Evolutionary conservation across 345 rosid species (phyloP), one percentile per base, ranked within the genome.

Genomic region (Syzygium jambos): DNA sequence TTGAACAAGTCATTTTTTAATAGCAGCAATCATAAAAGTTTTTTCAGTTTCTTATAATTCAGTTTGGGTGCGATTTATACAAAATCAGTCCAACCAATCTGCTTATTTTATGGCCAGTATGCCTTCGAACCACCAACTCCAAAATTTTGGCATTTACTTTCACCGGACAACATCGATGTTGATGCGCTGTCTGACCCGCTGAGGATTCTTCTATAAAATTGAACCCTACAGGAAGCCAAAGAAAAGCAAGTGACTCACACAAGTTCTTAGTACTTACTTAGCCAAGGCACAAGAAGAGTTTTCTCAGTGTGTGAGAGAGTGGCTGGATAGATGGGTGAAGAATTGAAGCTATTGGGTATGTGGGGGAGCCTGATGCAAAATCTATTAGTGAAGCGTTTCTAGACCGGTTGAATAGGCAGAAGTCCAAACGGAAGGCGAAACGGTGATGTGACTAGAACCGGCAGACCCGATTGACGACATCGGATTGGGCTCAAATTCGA

Each of bases 321-420:
- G 46, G 17, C 3, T 30, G 43, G 23, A 84, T 9, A 19, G 84
- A 51, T 34, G 22, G 61, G 13, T 8, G 85, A 86, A 80, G 90
- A 92, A 87, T 90, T 91, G 86, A 88, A 86, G 90, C n/a, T 92
- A 55, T 51, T 92, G 52, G 94, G 94, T 12, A 25, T 78, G 17
- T 90, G 91, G 94, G 92, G 89, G 78, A 94, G 94, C 87, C 92
- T 93, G 15, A n/a, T n/a, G n/a, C n/a, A n/a, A n/a, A n/a, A n/a
- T n/a, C n/a, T n/a, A n/a, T n/a, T n/a, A n/a, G n/a, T n/a, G n/a
- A n/a, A n/a, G n/a, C n/a, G n/a, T n/a, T n/a, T n/a, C n/a, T n/a
- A n/a, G n/a, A n/a, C n/a, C n/a, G n/a, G n/a, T n/a, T n/a, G n/a
- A n/a, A n/a, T n/a, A n/a, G n/a, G n/a, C n/a, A n/a, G n/a, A n/a